Percentiles rank a stretch among this genome's conserved stretches.
phyloP scores from a whole-genome alignment of 202 grass and related monocot genomes.

The Brachypodium distachyon region DNA sequence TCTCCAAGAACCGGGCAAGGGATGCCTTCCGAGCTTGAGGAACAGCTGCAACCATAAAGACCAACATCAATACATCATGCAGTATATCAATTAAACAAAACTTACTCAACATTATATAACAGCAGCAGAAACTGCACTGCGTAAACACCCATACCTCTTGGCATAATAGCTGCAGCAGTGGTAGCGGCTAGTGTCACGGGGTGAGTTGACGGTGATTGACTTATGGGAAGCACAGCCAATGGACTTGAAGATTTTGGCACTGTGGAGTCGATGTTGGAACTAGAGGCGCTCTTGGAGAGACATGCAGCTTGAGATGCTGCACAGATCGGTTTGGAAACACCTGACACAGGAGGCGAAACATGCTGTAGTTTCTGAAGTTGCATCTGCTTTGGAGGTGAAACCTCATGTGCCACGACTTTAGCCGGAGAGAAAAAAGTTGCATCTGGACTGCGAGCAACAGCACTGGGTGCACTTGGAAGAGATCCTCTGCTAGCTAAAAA shows the following conservation, averaged over 20 bases:
- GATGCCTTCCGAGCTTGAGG: constrained; percentile 81
- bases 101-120: neutral
- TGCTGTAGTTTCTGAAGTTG: constrained; percentile 21
- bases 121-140: neutral
- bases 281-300: constrained; percentile 42
- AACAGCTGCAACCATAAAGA: constrained; percentile 42
- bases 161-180: constrained; percentile 37
- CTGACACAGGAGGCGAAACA: constrained; percentile 24
- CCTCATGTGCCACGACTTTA: constrained; percentile 36
- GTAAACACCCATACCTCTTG: constrained; percentile 59
- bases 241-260: constrained; percentile 34
- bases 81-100: neutral
- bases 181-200: constrained; percentile 20
- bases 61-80: neutral
- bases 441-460: constrained; percentile 25
- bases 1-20: constrained; percentile 76
- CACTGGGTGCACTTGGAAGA: constrained; percentile 11
- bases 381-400: constrained; percentile 26
- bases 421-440: constrained; percentile 3
- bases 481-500: constrained; percentile 66
- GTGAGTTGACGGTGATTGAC: constrained; percentile 20
- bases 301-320: constrained; percentile 28
- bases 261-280: constrained; percentile 44
- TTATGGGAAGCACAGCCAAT: constrained; percentile 33
- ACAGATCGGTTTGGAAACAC: constrained; percentile 37